Base-by-base conservation (phyloP, 2,329 filamentous ascomycete species). In the Fusarium poae region DNA sequence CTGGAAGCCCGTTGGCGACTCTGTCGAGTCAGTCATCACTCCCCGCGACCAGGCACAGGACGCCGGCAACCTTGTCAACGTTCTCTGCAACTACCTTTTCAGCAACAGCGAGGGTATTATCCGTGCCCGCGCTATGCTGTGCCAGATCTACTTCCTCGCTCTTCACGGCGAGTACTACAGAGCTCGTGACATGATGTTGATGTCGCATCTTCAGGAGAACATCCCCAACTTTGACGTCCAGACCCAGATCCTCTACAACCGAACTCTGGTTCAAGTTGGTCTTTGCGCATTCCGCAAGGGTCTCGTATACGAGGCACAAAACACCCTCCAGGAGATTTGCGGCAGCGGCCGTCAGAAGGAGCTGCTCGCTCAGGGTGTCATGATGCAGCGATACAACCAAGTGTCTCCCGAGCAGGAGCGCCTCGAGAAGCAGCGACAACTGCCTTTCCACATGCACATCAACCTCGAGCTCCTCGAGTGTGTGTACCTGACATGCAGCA, bases 401-500 rank as follows among this genome's bases (percentile, higher is more conserved):
- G 96, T 99, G 66, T 96, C 94, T 35, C 96, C 96, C 20, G 96
- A 99, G 82, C 96, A 99, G 82, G 96, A 99, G 84, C 92, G 95
- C 72, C 88, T 98, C 39, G 96, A 99, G 85, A 93, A 96, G 79
- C 95, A 98, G 83, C 91, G 96, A 75, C 96, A 99, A 83, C 88
- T 99, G 72, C 96, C 96, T 37, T 99, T 99, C 90, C 96, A 99
- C 85, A 97, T 99, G 94, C 96, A 99, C 87, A 99, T 99, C 86
- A 99, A 99, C 86, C 88, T 99, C 53, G 96, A 99, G 81, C 89
- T 99, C 57, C 88, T 99, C 39, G 96, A 99, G 84, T 98, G 96
- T 77, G 95, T 98, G 67, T 99, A 99, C 84, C 88, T 99, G 62
- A 98, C 96, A 51, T 98, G 95, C 85, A 97, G 94, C 83, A 99